A percentile compares a stretch with the other conserved stretches of the same genome.
These are phyloP conservation scores for Pyrrhoderma noxium DNA, from an alignment of 1,284 basidiomycete species.

Conservation along the genomic window DNA sequence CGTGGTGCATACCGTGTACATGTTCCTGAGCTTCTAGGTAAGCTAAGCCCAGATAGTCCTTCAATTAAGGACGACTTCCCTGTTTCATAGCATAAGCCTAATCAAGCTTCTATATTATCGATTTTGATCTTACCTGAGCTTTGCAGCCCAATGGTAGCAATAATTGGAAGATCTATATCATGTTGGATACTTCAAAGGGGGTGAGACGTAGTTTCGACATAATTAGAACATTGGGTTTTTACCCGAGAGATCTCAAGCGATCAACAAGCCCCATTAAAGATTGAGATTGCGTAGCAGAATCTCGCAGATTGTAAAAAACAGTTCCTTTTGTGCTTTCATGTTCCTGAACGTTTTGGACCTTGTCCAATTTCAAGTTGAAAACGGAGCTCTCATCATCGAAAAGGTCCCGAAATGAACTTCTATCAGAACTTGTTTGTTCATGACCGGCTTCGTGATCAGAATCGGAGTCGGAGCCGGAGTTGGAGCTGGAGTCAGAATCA, in stretches of 20 bases:
- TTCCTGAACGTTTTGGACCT: no score
- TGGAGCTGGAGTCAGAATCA: no score
- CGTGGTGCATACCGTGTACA: slow-evolving; percentile 50
- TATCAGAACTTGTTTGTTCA: no score
- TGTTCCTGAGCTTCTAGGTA: slow-evolving; percentile 56
- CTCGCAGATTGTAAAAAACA: no score
- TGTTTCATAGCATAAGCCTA: neutral
- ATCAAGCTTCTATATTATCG: neutral
- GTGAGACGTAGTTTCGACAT: neutral
- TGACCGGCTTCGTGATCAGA: no score
- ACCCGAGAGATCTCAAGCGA: slow-evolving; percentile 3
- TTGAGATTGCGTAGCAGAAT: neutral
- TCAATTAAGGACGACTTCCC: slow-evolving; percentile 74
- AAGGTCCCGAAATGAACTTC: no score
- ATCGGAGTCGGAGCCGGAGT: no score
- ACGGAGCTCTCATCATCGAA: no score
- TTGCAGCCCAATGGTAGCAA: slow-evolving; percentile 61
- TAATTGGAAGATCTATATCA: slow-evolving; percentile 62
- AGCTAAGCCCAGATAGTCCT: slow-evolving; percentile 60
- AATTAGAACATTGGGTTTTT: no score
- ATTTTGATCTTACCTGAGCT: slow-evolving; percentile 31
- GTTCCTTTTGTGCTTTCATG: no score
- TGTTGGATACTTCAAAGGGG: slow-evolving; percentile 43
- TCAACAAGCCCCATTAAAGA: neutral
- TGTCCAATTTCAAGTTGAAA: no score